These are phyloP conservation scores for Meredithiella fracta DNA, from an alignment of 2,329 filamentous ascomycete species.

Conservation along the genomic window DNA sequence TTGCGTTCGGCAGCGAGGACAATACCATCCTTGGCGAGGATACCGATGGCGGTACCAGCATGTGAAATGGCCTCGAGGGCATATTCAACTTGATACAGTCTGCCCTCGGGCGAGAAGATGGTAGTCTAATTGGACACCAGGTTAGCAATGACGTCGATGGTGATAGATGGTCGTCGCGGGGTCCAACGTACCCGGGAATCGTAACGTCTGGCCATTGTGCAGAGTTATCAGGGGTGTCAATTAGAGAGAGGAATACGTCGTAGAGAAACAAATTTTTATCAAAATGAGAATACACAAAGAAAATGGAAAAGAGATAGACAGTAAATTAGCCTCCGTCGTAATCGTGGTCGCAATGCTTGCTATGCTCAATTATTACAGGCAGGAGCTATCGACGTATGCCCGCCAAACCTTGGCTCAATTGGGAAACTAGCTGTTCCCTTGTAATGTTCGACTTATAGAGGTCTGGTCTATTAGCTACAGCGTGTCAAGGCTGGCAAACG, in stretches of 20 bases:
- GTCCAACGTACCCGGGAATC: slow-evolving; percentile 68
- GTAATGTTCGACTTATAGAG: too few species aligned
- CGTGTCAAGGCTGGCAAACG: slow-evolving; percentile 18
- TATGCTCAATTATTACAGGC: not conserved
- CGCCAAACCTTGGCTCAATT: not conserved
- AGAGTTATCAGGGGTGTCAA: too few species aligned
- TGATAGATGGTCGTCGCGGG: not conserved
- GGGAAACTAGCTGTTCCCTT: not conserved
- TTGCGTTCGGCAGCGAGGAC: slow-evolving; percentile 96
- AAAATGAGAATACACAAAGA: not conserved
- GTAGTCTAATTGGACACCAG: slow-evolving; percentile 52
- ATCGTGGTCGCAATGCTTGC: too few species aligned
- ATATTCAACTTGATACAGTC: slow-evolving; percentile 98
- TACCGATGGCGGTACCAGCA: slow-evolving; percentile 89
- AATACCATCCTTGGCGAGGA: slow-evolving; percentile 94
- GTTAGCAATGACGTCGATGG: too few species aligned
- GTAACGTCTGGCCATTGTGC: slow-evolving; percentile 82
- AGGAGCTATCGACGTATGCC: slow-evolving; percentile 3
- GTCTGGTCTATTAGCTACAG: slow-evolving; percentile 16
- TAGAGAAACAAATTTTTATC: too few species aligned
- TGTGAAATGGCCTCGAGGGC: slow-evolving; percentile 97
- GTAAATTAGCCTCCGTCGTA: too few species aligned
- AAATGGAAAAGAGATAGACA: not conserved
- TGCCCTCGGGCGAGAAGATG: slow-evolving; percentile 98
- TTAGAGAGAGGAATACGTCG: too few species aligned